Evolutionary conservation across 148 eudicot genomes (phyloP).

Genomic region (Mesembryanthemum crystallinum): DNA sequence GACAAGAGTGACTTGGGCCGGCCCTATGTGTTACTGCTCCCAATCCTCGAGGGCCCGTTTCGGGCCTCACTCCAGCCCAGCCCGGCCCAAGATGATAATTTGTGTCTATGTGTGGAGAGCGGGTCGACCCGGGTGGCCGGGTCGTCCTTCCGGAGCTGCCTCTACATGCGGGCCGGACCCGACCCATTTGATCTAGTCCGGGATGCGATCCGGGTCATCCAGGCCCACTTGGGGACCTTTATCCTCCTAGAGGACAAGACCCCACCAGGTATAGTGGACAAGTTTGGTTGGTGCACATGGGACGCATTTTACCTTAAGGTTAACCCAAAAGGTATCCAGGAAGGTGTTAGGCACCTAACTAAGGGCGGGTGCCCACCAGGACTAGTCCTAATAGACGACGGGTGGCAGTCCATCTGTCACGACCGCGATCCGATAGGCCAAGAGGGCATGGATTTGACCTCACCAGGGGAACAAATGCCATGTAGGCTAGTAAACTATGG

Average conservation of each 20-base stretch:
- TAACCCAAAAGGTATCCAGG: slow-evolving; percentile 69
- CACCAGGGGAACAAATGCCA: slow-evolving; percentile 97
- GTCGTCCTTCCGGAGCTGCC: slow-evolving; percentile 34
- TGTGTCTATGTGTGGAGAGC: slow-evolving; percentile 71
- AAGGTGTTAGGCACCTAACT: slow-evolving; percentile 66
- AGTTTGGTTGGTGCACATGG: slow-evolving; percentile 99
- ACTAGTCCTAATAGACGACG: slow-evolving; percentile 79
- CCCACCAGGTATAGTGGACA: slow-evolving; percentile 75
- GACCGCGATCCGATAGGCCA: slow-evolving; percentile 67
- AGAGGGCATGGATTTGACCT: slow-evolving; percentile 75
- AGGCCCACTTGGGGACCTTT: slow-evolving; percentile 71
- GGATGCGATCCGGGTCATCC: slow-evolving; percentile 54
- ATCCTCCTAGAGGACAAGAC: slow-evolving; percentile 59
- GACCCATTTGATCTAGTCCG: slow-evolving; percentile 65
- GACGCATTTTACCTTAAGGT: slow-evolving; percentile 85
- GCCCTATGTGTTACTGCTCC: slow-evolving; percentile 69
- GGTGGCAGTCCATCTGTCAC: slow-evolving; percentile 89
- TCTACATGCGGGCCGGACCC: slow-evolving; percentile 61
- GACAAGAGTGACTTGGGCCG: slow-evolving; percentile 39
- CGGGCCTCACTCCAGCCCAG: slow-evolving; percentile 81
- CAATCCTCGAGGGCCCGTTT: slow-evolving; percentile 68
- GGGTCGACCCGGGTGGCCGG: slow-evolving; percentile 61
- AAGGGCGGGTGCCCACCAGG: slow-evolving; percentile 88
- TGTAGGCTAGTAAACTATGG: slow-evolving; percentile 65
- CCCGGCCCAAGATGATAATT: slow-evolving; percentile 29